Evolutionary conservation across 1,284 basidiomycete species (phyloP).

Genomic region (Fomes fomentarius): DNA sequence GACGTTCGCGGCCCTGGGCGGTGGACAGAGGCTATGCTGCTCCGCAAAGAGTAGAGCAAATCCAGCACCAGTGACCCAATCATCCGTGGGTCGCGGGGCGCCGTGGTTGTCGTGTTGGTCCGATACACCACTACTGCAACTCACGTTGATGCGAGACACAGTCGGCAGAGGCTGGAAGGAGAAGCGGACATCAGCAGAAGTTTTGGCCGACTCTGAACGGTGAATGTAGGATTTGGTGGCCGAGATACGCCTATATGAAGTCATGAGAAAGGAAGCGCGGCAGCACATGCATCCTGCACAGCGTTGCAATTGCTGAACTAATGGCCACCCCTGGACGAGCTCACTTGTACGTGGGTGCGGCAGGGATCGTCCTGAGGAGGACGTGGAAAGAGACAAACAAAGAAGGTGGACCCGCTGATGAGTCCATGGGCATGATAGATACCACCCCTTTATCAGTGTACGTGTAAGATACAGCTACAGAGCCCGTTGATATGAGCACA

Average conservation of each 20-base stretch:
- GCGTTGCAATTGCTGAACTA: neutral
- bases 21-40: too few species aligned
- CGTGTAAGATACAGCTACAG: too few species aligned
- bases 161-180: too few species aligned
- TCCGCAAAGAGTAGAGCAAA: too few species aligned
- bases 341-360: neutral
- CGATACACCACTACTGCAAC: too few species aligned
- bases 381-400: neutral
- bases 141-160: too few species aligned
- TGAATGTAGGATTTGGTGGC: neutral
- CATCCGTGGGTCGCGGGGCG: neutral
- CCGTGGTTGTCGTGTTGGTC: neutral
- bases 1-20: too few species aligned
- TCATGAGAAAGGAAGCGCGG: slow-evolving; percentile 7
- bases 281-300: neutral
- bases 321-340: neutral
- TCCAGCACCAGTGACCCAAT: neutral
- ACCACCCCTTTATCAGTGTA: too few species aligned
- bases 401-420: neutral
- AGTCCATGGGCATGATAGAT: too few species aligned
- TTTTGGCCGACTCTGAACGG: too few species aligned
- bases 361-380: neutral
- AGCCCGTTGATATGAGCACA: too few species aligned
- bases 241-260: neutral
- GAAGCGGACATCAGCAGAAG: too few species aligned